Evolutionary conservation across 2,329 filamentous ascomycete genomes (phyloP), one percentile per base, ranked within the genome.

Genomic region (Colletotrichum brevisporum): DNA sequence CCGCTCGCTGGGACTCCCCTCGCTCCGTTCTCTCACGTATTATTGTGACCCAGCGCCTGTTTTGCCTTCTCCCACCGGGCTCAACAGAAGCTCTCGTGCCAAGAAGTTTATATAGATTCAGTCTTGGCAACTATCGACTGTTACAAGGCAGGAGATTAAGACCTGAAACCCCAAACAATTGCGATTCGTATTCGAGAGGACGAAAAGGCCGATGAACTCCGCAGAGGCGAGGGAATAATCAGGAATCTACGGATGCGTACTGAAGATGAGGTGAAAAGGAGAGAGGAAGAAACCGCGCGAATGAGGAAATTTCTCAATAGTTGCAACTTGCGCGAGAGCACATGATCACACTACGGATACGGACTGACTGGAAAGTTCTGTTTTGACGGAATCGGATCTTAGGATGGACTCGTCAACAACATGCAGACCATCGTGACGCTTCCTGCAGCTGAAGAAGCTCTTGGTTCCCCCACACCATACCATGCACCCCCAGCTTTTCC

Each of bases 71-170:
- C 15, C 41, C 18, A 39, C 18, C 54, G 36, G 36, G 24, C 21
- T 9, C 55, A 61, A 39, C 62, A 8, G 41, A 48, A 24, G 39
- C 36, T 27, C 21, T 21, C 10, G 18, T 26, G 51, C 62, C 62
- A 56, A 69, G 55, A 56, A 3, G 13, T 67, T 56, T 69, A 55
- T 59, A 60, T 56, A 51, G 18, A 47, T 39, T 53, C 41, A 8
- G 27, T 21, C 62, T 61, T 66, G 66, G 66, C 66, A 26, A 15
- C 16, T 39, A 18, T 47, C 12, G 26, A 47, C n/a, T 15, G 9
- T 51, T 56, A 51, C 55, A 27, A 47, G 43, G 15, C 24, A 47
- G 55, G 51, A 61, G 41, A 60, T 41, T 60, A n/a, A 13, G 4
- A 59, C 66, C 62, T 56, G 55, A 47, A 52, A 57, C 27, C 47